Evolutionary conservation across 2,329 filamentous ascomycete species (phyloP), one percentile per base, ranked within the genome.

Genomic region (Trichoderma atroviride): DNA sequence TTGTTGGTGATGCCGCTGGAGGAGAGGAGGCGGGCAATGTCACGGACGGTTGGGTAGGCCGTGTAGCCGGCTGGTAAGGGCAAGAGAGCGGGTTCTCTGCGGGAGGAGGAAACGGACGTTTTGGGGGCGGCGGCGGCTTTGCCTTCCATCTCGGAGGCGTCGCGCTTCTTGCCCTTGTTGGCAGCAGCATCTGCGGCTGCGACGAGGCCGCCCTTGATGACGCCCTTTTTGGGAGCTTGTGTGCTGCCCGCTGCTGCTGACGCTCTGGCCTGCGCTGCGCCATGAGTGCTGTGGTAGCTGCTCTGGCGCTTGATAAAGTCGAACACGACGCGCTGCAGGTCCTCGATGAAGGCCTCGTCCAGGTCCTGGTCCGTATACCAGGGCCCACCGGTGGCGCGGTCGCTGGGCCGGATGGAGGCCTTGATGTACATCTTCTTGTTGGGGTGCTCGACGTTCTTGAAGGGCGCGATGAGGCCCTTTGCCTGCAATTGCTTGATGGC

Each of bases 371-470:
- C 94, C 9, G 92, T 94, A 79, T 96, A 97, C 93, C 95, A 99
- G 10, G 93, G 92, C 1, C 96, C 96, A 59, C 96, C 96, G 0
- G 94, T 97, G 58, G 96, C 92, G 71, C 96, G 92, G 71, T 97
- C 94, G 66, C 91, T 93, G 0, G 96, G 95, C 13, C 89, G 88
- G 71, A 99, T 87, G 72, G 91, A 90, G 66, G 91, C 89, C 76
- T 97, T 90, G 86, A 99, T 97, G 85, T 96, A 99, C 87, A 97
- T 97, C 82, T 97, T 97, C 78, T 96, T 92, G 73, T 91, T 92
- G 33, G 93, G 93, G 77, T 92, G 91, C 81, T 97, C 94, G 80
- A 97, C 94, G 79, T 91, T 96, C 82, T 95, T 96, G 82, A 98
- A 94, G 69, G 90, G 89, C 76, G 92, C 92, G 79, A 99, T 94